Conservation (phyloP, 805 yeast genomes). For the Monosporozyma unispora region DNA sequence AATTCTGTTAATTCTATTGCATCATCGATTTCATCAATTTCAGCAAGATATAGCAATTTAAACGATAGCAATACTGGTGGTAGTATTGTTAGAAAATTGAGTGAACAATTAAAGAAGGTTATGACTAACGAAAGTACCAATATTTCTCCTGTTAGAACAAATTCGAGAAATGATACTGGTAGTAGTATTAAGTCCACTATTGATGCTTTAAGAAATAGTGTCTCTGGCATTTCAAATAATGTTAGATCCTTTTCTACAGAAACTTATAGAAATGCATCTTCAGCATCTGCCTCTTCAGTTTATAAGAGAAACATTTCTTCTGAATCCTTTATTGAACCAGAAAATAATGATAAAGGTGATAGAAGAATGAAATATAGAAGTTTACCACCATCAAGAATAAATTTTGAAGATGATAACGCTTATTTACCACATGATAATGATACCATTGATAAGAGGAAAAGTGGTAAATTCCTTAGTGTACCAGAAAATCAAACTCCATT, state of each 20-base stretch:
- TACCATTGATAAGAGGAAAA: neutral
- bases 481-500: slow-evolving; percentile 1
- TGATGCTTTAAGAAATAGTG: slow-evolving; percentile 11
- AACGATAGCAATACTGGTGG: slow-evolving; percentile 14
- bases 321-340: neutral
- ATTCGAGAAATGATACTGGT: slow-evolving; percentile 21
- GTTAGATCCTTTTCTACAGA: slow-evolving; percentile 6
- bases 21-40: neutral
- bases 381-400: neutral
- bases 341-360: neutral
- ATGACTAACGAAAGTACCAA: slow-evolving; percentile 15
- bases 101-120: slow-evolving; percentile 13
- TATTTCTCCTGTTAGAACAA: slow-evolving; percentile 14
- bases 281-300: neutral
- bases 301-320: neutral
- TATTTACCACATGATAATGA: neutral
- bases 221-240: slow-evolving; percentile 8
- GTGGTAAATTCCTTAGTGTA: neutral
- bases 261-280: slow-evolving; percentile 2
- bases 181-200: slow-evolving; percentile 18
- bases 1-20: neutral
- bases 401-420: neutral
- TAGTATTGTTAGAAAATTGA: slow-evolving; percentile 13
- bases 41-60: slow-evolving; percentile 3
- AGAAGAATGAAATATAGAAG: neutral